phyloP scores from a whole-genome alignment of 1,284 basidiomycete species.

The Tylopilus sp. region DNA sequence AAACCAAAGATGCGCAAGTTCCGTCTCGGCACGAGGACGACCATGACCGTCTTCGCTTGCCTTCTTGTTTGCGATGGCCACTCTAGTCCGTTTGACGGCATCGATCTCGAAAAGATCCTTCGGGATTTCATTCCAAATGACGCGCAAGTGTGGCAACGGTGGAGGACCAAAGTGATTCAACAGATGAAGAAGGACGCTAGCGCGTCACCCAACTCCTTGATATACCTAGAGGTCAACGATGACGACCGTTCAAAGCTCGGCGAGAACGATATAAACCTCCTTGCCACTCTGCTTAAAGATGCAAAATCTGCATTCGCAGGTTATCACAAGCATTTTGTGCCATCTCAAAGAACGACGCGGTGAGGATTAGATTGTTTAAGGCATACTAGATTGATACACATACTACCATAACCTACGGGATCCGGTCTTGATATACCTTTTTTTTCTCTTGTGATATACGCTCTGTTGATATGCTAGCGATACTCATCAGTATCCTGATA shows the following conservation, averaged over 20 bases:
- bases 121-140: constrained; percentile 40
- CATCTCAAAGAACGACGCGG: not conserved
- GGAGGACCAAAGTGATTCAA: constrained; percentile 37
- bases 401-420: not conserved
- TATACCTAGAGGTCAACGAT: constrained; percentile 14
- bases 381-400: not conserved
- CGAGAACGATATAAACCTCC: constrained; percentile 26
- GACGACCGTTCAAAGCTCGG: constrained; percentile 23
- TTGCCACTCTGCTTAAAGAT: constrained; percentile 30
- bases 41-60: constrained; percentile 40
- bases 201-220: not conserved
- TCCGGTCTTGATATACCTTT: not conserved
- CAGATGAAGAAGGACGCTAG: constrained; percentile 31
- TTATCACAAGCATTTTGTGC: constrained; percentile 28
- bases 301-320: constrained; percentile 36
- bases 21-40: constrained; percentile 39
- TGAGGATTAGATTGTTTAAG: not conserved
- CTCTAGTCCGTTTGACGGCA: constrained; percentile 21
- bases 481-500: too few species aligned
- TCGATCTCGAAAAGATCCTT: constrained; percentile 31
- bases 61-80: constrained; percentile 36
- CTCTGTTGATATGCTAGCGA: too few species aligned
- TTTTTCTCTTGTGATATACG: not conserved
- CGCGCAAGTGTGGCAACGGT: constrained; percentile 40
- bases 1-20: constrained; percentile 32